Evolutionary conservation across 768 basidiomycete genomes (phyloP), one percentile per base, ranked within the genome.

Genomic region (Xerocomellus intermedius): DNA sequence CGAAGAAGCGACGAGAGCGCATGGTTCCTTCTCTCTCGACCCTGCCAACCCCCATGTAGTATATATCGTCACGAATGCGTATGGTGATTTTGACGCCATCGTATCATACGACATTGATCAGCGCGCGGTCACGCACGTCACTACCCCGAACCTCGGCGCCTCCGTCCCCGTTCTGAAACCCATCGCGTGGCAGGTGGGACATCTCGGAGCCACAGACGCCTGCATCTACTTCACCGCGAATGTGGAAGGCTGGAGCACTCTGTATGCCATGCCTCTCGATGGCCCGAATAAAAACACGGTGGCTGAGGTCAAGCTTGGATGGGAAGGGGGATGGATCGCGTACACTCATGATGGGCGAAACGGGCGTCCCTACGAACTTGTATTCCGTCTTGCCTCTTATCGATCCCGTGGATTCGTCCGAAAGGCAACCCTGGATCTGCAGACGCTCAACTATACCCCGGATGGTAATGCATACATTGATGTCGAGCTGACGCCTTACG

Each of bases 51-150:
- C 73, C 10, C 64, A 74, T 42, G 26, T 73, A 2, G 33, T 67
- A 14, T 76, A 77, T 49, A 21, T 75, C 50, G 52, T 66, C 50
- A 74, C 73, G 10, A 61, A 73, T 43, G 76, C 73, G 3, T 78
- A 72, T 50, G 71, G 77, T 16, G 72, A 78, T 50, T 76, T 76
- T 45, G 24, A 56, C 5, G 67, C 76, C 2, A 57, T 77, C n/a
- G 54, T 76, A 33, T 52, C 62, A 13, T 77, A 74, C 28, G 68
- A 77, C 50, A 60, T 69, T 16, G 39, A 60, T 37, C 62, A 65
- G 30, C 57, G 58, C 42, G 57, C 66, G 4, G 65, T 77, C 42
- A 58, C 57, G 14, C 75, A 77, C 28, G 67, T 77, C 48, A 78
- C 76, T 8, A 74, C 75, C 13, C 66, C 76, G 10, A 64, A 67